Conservation (phyloP, 1,284 basidiomycete genomes). For the Hemileia vastatrix region DNA sequence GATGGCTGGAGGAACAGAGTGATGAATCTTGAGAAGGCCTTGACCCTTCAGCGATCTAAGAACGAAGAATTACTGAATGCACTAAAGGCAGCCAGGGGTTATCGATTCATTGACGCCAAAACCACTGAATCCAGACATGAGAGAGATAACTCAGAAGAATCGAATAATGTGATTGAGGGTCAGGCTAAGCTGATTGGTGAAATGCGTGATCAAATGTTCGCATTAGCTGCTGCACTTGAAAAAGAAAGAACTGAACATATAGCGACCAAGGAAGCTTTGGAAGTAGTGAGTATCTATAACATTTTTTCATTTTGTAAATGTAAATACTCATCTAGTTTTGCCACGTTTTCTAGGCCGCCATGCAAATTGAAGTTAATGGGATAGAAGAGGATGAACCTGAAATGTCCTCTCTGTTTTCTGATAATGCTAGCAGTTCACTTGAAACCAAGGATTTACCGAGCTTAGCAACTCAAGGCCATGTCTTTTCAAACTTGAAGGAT, state of each 20-base stretch:
- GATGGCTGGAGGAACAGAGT: constrained; percentile 34
- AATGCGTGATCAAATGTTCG: constrained; percentile 39
- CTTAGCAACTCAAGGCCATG: too few species aligned
- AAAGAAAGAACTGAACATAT: constrained; percentile 29
- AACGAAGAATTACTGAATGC: constrained; percentile 25
- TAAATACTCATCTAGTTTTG: too few species aligned
- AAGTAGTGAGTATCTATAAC: neutral
- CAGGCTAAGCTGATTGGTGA: constrained; percentile 38
- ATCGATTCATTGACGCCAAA: constrained; percentile 20
- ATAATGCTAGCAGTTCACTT: neutral
- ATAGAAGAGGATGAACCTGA: neutral
- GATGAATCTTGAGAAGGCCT: constrained; percentile 27
- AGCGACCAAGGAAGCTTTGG: neutral
- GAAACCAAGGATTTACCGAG: neutral
- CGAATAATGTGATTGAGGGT: constrained; percentile 30
- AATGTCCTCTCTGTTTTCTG: neutral
- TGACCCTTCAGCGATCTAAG: constrained; percentile 24
- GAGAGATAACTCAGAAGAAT: constrained; percentile 2
- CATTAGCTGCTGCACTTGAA: constrained; percentile 33
- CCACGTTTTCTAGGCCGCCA: neutral
- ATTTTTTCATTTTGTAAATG: too few species aligned
- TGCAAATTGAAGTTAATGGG: neutral
- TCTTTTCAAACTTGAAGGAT: too few species aligned
- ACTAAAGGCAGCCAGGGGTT: constrained; percentile 22
- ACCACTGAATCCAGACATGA: neutral